Percentiles rank a stretch among this genome's conserved stretches.
These are phyloP conservation scores for Paramyrothecium sp. DNA, from an alignment of 2,329 filamentous ascomycete species.

Conservation along the genomic window DNA sequence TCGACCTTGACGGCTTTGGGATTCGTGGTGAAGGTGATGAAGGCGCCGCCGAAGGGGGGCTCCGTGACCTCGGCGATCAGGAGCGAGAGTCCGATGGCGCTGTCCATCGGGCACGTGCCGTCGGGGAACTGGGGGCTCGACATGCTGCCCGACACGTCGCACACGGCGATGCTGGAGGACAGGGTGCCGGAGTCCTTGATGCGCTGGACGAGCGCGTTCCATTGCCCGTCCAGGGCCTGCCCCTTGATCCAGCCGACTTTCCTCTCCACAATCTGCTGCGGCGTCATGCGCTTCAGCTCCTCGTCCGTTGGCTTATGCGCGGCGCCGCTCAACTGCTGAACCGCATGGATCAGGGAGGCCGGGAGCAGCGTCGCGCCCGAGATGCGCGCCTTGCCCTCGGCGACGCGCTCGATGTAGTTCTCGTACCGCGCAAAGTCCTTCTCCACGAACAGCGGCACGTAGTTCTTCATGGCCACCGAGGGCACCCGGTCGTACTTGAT, in stretches of 20 bases:
- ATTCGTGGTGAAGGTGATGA: constrained; percentile 50
- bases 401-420: constrained; percentile 47
- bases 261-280: constrained; percentile 18
- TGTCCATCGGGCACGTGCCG: constrained; percentile 48
- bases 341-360: constrained; percentile 40
- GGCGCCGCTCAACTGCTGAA: neutral
- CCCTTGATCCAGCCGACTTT: constrained; percentile 28
- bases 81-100: constrained; percentile 54
- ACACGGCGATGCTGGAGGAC: constrained; percentile 53
- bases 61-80: constrained; percentile 51
- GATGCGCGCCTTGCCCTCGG: constrained; percentile 45
- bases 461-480: constrained; percentile 55
- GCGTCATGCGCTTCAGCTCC: neutral
- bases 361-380: constrained; percentile 56
- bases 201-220: constrained; percentile 56
- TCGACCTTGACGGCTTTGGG: constrained; percentile 43
- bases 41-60: constrained; percentile 50
- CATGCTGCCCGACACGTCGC: constrained; percentile 59
- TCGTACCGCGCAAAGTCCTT: constrained; percentile 51
- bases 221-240: constrained; percentile 48
- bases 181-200: constrained; percentile 54
- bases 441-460: constrained; percentile 44
- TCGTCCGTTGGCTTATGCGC: constrained; percentile 7
- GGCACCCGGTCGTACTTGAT: constrained; percentile 59
- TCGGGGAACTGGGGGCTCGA: constrained; percentile 33